phyloP scores from a whole-genome alignment of 371 early-diverging fungal species.

The Actinomucor elegans region DNA sequence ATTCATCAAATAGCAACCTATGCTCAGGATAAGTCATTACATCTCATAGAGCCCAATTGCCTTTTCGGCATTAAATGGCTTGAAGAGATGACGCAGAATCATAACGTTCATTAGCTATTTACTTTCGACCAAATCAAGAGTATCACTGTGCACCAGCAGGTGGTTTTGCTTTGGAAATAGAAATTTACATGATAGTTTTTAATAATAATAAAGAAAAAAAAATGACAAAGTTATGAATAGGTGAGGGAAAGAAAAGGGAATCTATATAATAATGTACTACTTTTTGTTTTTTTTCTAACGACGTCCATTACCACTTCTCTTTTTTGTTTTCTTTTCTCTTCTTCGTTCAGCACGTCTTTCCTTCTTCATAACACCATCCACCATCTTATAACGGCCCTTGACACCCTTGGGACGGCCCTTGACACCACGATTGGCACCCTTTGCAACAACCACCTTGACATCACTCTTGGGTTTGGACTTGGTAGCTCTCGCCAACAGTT shows the following conservation, averaged over 20 bases:
- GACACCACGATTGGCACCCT: conserved; percentile 77
- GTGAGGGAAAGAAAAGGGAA: conserved; percentile 7
- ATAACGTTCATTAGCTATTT: too few species aligned
- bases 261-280: conserved; percentile 5
- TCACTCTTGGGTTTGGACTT: conserved; percentile 78
- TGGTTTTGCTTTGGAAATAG: too few species aligned
- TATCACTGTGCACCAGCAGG: too few species aligned
- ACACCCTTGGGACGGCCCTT: conserved; percentile 96
- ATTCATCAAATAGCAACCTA: too few species aligned
- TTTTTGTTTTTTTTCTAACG: conserved; percentile 15
- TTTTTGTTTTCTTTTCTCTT: conserved; percentile 60
- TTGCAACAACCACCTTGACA: conserved; percentile 89
- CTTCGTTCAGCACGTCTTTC: conserved; percentile 85
- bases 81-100: too few species aligned
- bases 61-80: too few species aligned
- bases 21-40: too few species aligned
- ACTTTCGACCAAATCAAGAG: too few species aligned
- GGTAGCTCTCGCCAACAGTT: conserved; percentile 67
- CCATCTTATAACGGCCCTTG: conserved; percentile 96
- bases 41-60: too few species aligned
- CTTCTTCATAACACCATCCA: conserved; percentile 92
- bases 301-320: conserved; percentile 22
- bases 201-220: not conserved
- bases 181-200: conserved; percentile 1
- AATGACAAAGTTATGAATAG: not conserved